Base-by-base conservation (phyloP, 768 basidiomycete genomes). In the Phaeotremella fagi region DNA sequence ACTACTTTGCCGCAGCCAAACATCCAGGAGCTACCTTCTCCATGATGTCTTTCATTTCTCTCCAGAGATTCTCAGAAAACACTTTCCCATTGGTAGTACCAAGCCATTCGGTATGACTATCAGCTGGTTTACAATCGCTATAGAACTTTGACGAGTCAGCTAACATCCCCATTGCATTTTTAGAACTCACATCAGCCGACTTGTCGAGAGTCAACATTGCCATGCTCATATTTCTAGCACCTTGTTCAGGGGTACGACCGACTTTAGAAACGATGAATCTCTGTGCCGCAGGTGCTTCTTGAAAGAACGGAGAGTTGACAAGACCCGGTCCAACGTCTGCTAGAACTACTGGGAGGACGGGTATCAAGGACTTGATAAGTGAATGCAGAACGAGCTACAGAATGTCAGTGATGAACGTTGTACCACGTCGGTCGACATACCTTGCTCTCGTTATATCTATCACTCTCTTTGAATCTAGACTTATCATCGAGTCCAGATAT, bases 401-500 rank as follows among this genome's bases (percentile, higher is more conserved):
- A 24, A 29, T 33, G 47, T n/a, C 24, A n/a, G n/a, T n/a, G n/a
- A n/a, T n/a, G n/a, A n/a, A n/a, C n/a, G n/a, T n/a, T n/a, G n/a
- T n/a, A n/a, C 9, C 18, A 16, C 16, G 45, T 33, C 22, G 26
- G 36, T 3, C 48, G 16, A 37, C 50, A 24, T 25, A 42, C 50
- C 38, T 51, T 51, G 50, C 37, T 51, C 37, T 51, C 50, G 36
- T 23, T n/a, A 23, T 51, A 51, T 27, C 50, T 27, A 4, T 25
- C 9, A 16, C 24, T 28, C 25, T 22, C 7, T 14, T 42, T 42
- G 25, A 33, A 42, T 26, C 38, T 42, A 14, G 41, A 18, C 50
- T 51, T 42, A 16, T 42, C 37, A 28, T 51, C 37, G 6, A 42
- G 11, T 28, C 37, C 35, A 16, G 9, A 16, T 5, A 42, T 14